Evolutionary conservation across 768 basidiomycete genomes (phyloP), one percentile per base, ranked within the genome.

Genomic region (Phaeotremella fagi): DNA sequence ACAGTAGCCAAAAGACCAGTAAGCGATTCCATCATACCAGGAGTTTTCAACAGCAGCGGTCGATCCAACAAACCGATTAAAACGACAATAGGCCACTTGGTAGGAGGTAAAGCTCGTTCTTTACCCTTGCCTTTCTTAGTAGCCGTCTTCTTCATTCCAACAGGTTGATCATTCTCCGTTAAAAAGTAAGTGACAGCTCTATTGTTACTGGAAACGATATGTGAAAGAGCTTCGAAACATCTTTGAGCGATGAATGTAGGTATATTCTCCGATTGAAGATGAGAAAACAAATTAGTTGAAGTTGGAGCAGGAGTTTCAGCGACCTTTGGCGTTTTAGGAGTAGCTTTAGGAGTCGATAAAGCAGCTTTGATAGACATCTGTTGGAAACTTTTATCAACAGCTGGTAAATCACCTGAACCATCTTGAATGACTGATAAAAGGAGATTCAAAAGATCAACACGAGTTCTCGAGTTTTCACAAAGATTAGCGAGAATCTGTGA

Each of bases 191-290:
- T 75, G 0, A 91, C 86, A 0, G 88, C 87, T 16, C 82, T 73
- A 54, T 90, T 86, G 70, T 95, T 98, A 22, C 83, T 79, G 52
- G 79, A 82, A 71, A 95, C 91, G 60, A 98, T 89, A 70, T 82
- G 88, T 0, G 83, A 83, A 65, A 99, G 77, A 2, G 87, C 88
- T 69, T 99, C 95, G 15, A 99, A 80, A 63, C 90, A 94, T 25
- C 94, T 85, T 70, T 97, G 91, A 14, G 90, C 90, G 50, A 97
- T 85, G 37, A 99, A 79, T 63, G 95, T 88, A 1, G 95, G 94
- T 4, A 91, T 84, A 26, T 85, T 82, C 63, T 97, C 92, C 28
- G 76, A 65, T 14, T 74, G 74, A 31, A 83, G 82, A 33, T 75
- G 73, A 23, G 71, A 59, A 18, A 75, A 70, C n/a, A 74, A 60